Evolutionary conservation across 441 rosid genomes (phyloP).

Genomic region (Capsella rubella): DNA sequence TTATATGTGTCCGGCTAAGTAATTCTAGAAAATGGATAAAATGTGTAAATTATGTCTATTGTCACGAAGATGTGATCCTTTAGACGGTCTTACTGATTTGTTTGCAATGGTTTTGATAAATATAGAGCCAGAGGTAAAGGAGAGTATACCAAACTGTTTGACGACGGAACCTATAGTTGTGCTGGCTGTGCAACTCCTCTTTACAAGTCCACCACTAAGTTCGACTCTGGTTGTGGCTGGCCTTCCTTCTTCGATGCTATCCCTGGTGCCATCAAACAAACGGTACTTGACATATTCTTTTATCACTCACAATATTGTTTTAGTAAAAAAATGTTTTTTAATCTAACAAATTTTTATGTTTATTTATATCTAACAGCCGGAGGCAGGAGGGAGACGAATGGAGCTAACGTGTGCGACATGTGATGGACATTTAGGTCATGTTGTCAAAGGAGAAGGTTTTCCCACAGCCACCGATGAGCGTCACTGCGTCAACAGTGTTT

Average conservation of each 20-base stretch:
- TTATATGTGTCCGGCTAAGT: not conserved
- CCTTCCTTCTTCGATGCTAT: conserved; percentile 88
- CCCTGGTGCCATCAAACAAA: conserved; percentile 77
- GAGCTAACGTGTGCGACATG: conserved; percentile 86
- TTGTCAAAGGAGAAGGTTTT: conserved; percentile 86
- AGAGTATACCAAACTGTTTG: conserved; percentile 61
- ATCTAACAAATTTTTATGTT: not conserved
- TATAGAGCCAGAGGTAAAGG: conserved; percentile 77
- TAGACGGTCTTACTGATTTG: too few species aligned
- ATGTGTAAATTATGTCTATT: too few species aligned
- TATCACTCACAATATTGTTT: too few species aligned
- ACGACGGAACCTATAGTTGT: conserved; percentile 74
- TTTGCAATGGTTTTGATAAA: not conserved
- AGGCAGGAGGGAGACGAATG: conserved; percentile 76
- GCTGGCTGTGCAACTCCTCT: conserved; percentile 86
- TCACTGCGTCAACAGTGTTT: conserved; percentile 76
- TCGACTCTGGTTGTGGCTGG: conserved; percentile 91
- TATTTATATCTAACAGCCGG: conserved; percentile 51
- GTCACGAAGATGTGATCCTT: too few species aligned
- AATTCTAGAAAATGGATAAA: too few species aligned
- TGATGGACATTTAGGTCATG: conserved; percentile 93
- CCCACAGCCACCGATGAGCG: conserved; percentile 75
- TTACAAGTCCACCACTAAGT: conserved; percentile 78
- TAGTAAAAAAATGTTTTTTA: too few species aligned
- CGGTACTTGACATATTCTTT: conserved; percentile 42